Evolutionary conservation across 2,329 filamentous ascomycete genomes (phyloP).

Genomic region (Phialocephala sp.): DNA sequence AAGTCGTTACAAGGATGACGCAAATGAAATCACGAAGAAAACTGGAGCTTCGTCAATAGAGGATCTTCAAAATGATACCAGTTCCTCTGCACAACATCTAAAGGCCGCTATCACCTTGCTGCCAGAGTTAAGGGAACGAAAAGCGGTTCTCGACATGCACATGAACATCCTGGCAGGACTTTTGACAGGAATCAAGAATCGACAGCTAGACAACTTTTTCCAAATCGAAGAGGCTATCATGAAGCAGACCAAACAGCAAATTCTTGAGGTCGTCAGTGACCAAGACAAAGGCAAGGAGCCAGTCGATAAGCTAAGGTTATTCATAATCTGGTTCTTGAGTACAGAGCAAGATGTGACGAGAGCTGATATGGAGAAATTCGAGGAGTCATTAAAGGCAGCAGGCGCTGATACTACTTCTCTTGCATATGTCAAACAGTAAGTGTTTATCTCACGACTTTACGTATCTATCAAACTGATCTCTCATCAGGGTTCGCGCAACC

Average conservation of each 20-base stretch:
- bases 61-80: conserved; percentile 87
- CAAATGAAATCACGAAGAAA: conserved; percentile 91
- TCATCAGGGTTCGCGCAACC: conserved; percentile 78
- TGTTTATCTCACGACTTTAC: conserved; percentile 27
- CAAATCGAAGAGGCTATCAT: conserved; percentile 91
- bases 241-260: conserved; percentile 88
- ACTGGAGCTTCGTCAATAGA: conserved; percentile 92
- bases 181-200: conserved; percentile 83
- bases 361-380: conserved; percentile 83
- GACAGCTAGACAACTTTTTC: conserved; percentile 95
- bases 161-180: conserved; percentile 94
- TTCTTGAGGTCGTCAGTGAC: conserved; percentile 85
- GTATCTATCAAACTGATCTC: conserved; percentile 30
- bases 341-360: conserved; percentile 88
- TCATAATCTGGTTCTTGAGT: conserved; percentile 96
- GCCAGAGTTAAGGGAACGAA: conserved; percentile 90
- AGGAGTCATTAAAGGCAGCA: conserved; percentile 77
- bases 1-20: conserved; percentile 94
- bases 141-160: conserved; percentile 94
- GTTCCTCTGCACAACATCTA: conserved; percentile 88
- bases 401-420: conserved; percentile 80
- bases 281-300: conserved; percentile 81
- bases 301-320: conserved; percentile 87
- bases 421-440: conserved; percentile 84
- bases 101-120: conserved; percentile 94